These are phyloP conservation scores for Mortierella sp. DNA, from an alignment of 371 early-diverging fungal genomes.

Conservation along the genomic window DNA sequence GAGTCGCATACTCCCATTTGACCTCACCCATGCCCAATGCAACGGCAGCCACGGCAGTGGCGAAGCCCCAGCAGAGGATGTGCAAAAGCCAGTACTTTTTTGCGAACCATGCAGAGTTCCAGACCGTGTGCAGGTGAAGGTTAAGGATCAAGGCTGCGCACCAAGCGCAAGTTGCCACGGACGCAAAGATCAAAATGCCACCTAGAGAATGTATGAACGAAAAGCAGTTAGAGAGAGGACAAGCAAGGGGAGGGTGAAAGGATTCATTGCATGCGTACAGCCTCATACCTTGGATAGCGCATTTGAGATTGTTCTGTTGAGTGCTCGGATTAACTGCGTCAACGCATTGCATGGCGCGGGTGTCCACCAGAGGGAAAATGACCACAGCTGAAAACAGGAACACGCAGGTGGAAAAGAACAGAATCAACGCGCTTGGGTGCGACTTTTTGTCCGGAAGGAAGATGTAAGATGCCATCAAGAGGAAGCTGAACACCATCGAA, in stretches of 20 bases:
- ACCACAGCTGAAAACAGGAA: constrained; percentile 65
- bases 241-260: too few species aligned
- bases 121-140: constrained; percentile 73
- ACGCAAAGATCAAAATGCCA: constrained; percentile 65
- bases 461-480: constrained; percentile 66
- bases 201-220: too few species aligned
- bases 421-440: constrained; percentile 73
- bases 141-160: constrained; percentile 69
- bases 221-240: too few species aligned
- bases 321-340: constrained; percentile 56
- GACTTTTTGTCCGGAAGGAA: constrained; percentile 69
- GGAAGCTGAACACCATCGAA: constrained; percentile 61
- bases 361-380: constrained; percentile 65
- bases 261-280: too few species aligned
- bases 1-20: constrained; percentile 68
- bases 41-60: constrained; percentile 60
- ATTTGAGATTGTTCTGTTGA: constrained; percentile 68
- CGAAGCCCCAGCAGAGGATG: constrained; percentile 71
- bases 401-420: constrained; percentile 65
- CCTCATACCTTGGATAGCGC: constrained; percentile 74
- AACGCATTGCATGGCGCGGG: constrained; percentile 65
- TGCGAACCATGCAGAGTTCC: constrained; percentile 69
- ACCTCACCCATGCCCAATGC: constrained; percentile 61
- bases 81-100: constrained; percentile 62
- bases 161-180: constrained; percentile 70